These are phyloP conservation scores for Marchantia polymorpha DNA, from an alignment of 225 moss, liverwort and hornwort genomes.

Conservation along the genomic window DNA sequence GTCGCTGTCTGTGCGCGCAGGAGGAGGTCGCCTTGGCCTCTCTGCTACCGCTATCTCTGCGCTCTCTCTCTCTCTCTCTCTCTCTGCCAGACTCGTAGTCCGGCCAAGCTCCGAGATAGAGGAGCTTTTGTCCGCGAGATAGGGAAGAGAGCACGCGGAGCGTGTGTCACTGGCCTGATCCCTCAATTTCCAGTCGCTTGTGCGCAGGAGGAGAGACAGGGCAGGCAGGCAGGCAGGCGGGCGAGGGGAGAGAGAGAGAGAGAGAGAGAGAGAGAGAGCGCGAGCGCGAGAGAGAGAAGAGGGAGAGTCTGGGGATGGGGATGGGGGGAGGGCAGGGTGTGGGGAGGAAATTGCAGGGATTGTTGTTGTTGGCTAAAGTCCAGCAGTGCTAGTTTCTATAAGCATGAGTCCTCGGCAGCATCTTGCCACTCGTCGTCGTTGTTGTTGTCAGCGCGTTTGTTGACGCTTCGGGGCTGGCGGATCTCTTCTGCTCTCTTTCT, in stretches of 20 bases:
- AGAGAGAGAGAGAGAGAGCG: not conserved
- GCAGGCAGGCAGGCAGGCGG: not conserved
- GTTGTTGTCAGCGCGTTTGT: constrained; percentile 11
- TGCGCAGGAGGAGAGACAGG: not conserved
- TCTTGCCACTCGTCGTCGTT: constrained; percentile 1
- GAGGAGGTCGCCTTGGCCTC: not conserved
- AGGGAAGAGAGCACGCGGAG: constrained; percentile 1
- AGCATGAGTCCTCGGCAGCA: constrained; percentile 7
- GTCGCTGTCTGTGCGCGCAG: not conserved
- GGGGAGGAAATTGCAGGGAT: constrained; percentile 1
- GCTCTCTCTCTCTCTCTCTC: not conserved
- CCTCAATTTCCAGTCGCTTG: not conserved
- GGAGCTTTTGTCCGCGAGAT: constrained; percentile 1
- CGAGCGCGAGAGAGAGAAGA: not conserved
- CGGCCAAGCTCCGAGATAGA: not conserved
- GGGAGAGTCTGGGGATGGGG: not conserved
- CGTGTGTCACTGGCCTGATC: not conserved
- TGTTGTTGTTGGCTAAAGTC: not conserved
- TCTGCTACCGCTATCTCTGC: not conserved
- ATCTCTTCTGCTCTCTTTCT: not conserved
- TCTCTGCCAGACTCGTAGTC: not conserved
- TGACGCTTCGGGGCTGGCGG: constrained; percentile 13
- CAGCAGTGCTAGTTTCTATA: not conserved
- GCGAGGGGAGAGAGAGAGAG: not conserved
- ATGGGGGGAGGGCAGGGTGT: not conserved